Conservation (phyloP, 805 yeast species). For the Clavispora carvajalis region DNA sequence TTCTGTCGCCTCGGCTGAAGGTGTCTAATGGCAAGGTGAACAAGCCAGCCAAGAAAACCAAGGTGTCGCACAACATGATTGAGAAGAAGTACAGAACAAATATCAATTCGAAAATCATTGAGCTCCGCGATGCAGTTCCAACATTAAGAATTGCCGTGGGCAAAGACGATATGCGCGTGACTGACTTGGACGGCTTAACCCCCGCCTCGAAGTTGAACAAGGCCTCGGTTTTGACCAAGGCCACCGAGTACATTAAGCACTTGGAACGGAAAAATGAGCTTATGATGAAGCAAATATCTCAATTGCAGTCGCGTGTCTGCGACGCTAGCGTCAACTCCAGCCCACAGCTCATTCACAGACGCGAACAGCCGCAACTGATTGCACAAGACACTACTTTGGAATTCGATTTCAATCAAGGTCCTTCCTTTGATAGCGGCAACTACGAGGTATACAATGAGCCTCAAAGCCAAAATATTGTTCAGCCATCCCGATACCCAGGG, state of each 20-base stretch:
- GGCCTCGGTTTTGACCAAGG: slow-evolving; percentile 70
- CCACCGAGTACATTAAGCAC: slow-evolving; percentile 73
- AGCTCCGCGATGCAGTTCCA: slow-evolving; percentile 74
- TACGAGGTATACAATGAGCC: not conserved
- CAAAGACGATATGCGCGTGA: slow-evolving; percentile 14
- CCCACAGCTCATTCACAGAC: not conserved
- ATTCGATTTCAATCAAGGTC: not conserved
- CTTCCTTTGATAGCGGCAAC: not conserved
- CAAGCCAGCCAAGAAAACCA: slow-evolving; percentile 49
- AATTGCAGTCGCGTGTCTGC: slow-evolving; percentile 33
- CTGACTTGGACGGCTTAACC: slow-evolving; percentile 63
- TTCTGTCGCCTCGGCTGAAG: not conserved
- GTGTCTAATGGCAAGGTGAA: slow-evolving; percentile 18
- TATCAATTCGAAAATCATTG: slow-evolving; percentile 64
- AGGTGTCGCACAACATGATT: slow-evolving; percentile 70
- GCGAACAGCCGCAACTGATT: not conserved
- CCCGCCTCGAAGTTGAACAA: slow-evolving; percentile 76
- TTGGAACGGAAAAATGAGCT: slow-evolving; percentile 56
- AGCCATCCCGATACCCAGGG: not conserved
- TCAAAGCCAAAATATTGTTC: not conserved
- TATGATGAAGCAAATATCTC: slow-evolving; percentile 43
- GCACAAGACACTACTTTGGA: not conserved
- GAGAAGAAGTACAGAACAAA: slow-evolving; percentile 79
- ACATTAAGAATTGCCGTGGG: slow-evolving; percentile 60
- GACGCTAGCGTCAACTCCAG: slow-evolving; percentile 21